Evolutionary conservation across 192 early-diverging fungal species (phyloP).

Genomic region (Chytriomyces sp.): DNA sequence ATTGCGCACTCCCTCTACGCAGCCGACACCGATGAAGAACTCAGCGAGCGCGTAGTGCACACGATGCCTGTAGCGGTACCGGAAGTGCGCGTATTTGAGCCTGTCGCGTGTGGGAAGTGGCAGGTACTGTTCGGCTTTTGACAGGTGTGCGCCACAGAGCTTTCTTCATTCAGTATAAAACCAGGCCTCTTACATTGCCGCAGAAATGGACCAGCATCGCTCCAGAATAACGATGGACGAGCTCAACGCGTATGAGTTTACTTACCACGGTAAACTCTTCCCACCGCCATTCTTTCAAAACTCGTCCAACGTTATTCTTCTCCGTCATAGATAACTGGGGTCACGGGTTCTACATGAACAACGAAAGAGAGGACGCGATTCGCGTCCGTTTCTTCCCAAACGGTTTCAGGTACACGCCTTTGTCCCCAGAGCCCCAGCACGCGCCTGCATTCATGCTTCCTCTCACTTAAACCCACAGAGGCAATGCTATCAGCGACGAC

Average conservation of each 20-base stretch:
- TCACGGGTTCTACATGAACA: too few species aligned
- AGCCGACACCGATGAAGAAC: too few species aligned
- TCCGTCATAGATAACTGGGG: too few species aligned
- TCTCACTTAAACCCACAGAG: neutral
- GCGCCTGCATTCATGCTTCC: neutral
- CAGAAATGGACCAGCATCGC: conserved; percentile 11
- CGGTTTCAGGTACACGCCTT: neutral
- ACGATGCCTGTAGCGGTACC: neutral
- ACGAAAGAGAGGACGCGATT: neutral
- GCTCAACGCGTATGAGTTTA: conserved; percentile 24
- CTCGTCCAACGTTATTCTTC: too few species aligned
- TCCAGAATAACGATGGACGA: conserved; percentile 3
- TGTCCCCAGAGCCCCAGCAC: too few species aligned
- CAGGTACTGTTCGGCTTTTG: neutral
- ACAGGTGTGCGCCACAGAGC: neutral
- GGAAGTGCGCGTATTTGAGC: neutral
- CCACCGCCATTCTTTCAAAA: too few species aligned
- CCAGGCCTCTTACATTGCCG: conserved; percentile 28
- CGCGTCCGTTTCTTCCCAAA: neutral
- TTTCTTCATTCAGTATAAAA: neutral
- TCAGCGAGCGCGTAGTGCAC: neutral
- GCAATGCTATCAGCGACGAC: neutral
- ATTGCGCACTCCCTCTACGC: too few species aligned
- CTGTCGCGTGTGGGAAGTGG: neutral
- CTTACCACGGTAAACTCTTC: neutral